Evolutionary conservation across 257 asterid genomes (phyloP).

Genomic region (Solanum chilense): DNA sequence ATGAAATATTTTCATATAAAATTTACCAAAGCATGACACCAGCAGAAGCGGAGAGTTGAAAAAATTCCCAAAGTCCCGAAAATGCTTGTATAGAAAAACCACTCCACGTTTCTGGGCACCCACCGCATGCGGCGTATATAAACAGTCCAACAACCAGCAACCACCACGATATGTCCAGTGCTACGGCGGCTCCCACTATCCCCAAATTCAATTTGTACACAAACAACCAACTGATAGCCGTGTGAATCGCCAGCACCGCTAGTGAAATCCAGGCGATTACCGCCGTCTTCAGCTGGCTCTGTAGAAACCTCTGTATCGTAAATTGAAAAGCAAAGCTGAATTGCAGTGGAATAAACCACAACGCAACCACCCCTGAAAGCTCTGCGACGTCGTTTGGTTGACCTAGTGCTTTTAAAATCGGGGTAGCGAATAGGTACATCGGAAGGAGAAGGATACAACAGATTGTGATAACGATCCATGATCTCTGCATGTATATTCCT

Average conservation of each 20-base stretch:
- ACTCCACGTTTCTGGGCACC: constrained; percentile 36
- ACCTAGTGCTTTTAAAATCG: constrained; percentile 17
- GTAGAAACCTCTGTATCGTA: constrained; percentile 26
- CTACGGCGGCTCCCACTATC: constrained; percentile 14
- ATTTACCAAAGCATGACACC: constrained; percentile 44
- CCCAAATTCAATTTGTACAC: constrained; percentile 17
- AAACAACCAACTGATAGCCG: constrained; percentile 15
- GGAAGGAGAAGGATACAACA: constrained; percentile 15
- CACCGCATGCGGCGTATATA: constrained; percentile 19
- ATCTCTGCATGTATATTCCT: constrained; percentile 22
- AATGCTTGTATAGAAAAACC: constrained; percentile 33
- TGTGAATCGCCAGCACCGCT: constrained; percentile 11
- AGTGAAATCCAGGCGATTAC: constrained; percentile 21
- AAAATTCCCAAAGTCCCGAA: constrained; percentile 29
- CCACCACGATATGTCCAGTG: constrained; percentile 42
- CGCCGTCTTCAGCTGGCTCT: constrained; percentile 34
- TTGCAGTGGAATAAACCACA: constrained; percentile 20
- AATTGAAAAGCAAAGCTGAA: constrained; percentile 20
- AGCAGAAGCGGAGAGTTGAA: constrained; percentile 29
- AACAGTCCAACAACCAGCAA: constrained; percentile 14
- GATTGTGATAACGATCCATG: constrained; percentile 15
- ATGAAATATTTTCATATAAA: no score
- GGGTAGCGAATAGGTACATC: constrained; percentile 14
- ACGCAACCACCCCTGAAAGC: constrained; percentile 5
- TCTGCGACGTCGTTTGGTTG: constrained; percentile 30